Base-by-base conservation (phyloP, 2,329 filamentous ascomycete genomes). In the Whalleya microplaca region DNA sequence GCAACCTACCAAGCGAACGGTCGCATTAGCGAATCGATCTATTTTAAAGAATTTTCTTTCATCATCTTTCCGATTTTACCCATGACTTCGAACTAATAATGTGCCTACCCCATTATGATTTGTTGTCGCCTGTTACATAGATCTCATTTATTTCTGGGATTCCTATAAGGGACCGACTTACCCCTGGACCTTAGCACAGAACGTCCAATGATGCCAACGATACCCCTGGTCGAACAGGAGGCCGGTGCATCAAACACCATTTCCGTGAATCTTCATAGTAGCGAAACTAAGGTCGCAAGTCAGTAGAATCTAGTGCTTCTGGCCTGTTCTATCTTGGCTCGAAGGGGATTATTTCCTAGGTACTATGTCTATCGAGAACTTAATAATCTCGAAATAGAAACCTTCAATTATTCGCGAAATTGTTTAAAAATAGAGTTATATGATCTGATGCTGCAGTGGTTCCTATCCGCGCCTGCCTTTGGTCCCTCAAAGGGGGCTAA, bases 401-500 rank as follows among this genome's bases (percentile, higher is more conserved):
- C n/a, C n/a, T n/a, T n/a, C n/a, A n/a, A n/a, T n/a, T n/a, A n/a
- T n/a, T n/a, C n/a, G n/a, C n/a, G n/a, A n/a, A n/a, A n/a, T n/a
- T 29, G 27, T 29, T 12, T 29, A 5, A 29, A 6, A 37, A 14
- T 5, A 37, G 10, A 14, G 14, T 5, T 6, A 37, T 7, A 37
- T 37, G 14, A 16, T 37, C 9, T 3, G 10, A 14, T 12, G 32
- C 14, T 37, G 32, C 14, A 37, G 20, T 70, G 68, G 68, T 52
- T 66, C 14, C 63, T 70, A 2, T 58, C 63, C 20, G 59, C 64
- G n/a, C 66, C 66, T 37, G 67, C 66, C 16, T 64, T 46, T n/a
- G 55, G 55, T 27, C 53, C 69, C 1, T 67, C 67, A 3, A 51
- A 60, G 2, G 53, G 59, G 9, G 65, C 66, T 8, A 53, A 50